phyloP scores from a whole-genome alignment of 805 yeast species.

The Suhomyces faveliae region DNA sequence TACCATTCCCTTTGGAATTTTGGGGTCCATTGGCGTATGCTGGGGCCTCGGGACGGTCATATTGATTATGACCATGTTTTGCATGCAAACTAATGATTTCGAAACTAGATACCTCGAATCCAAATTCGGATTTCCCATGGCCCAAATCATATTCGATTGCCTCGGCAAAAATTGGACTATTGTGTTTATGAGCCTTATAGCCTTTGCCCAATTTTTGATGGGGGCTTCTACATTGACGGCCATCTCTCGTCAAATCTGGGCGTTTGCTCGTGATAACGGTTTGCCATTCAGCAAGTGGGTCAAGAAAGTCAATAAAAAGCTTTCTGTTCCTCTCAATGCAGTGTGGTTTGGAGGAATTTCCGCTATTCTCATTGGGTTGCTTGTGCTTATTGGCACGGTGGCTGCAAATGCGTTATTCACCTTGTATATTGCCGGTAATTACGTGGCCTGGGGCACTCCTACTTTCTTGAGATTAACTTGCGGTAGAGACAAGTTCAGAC shows the following conservation, averaged over 20 bases:
- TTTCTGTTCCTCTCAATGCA: constrained; percentile 41
- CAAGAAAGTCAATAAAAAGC: constrained; percentile 34
- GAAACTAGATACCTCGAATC: constrained; percentile 23
- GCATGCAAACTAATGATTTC: constrained; percentile 29
- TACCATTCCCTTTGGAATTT: constrained; percentile 41
- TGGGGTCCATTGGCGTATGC: constrained; percentile 34
- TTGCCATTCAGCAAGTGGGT: constrained; percentile 39
- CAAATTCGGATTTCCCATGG: constrained; percentile 39
- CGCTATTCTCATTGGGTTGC: constrained; percentile 36
- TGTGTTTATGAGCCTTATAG: constrained; percentile 35
- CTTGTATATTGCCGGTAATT: constrained; percentile 33
- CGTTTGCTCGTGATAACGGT: constrained; percentile 43
- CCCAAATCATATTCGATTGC: constrained; percentile 41
- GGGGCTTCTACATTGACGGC: constrained; percentile 37
- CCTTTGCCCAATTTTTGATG: constrained; percentile 33
- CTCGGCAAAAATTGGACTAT: constrained; percentile 33
- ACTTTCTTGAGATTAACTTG: constrained; percentile 32
- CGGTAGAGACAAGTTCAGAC: constrained; percentile 37
- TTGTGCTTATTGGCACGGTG: constrained; percentile 39
- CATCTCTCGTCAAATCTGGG: constrained; percentile 44
- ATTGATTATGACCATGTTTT: constrained; percentile 39
- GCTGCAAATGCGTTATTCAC: constrained; percentile 45
- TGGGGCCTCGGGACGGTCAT: constrained; percentile 32
- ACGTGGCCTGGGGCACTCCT: constrained; percentile 36
- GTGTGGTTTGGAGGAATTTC: constrained; percentile 36